Evolutionary conservation across 495 filamentous ascomycete species (phyloP), one percentile per base, ranked within the genome.

Genomic region (Penicillium angulare): DNA sequence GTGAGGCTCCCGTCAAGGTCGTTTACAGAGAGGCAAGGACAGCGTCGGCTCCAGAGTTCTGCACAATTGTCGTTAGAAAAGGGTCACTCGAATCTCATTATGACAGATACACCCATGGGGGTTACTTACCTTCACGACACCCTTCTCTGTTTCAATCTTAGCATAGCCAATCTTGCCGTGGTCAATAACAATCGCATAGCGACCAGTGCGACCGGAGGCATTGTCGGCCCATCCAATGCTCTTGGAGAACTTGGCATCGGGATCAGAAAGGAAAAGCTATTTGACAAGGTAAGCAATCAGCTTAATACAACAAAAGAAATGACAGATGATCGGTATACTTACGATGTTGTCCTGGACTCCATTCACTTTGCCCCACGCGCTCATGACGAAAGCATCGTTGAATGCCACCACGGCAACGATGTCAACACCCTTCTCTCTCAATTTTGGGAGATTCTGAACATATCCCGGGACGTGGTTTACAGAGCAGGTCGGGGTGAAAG

Each of bases 281-380:
- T 48, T 12, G 12, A 35, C 12, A 35, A 21, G 0, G 15, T 44
- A 21, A 44, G 42, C 15, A 3, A 34, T 2, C 27, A 31, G 13
- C 13, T 7, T 23, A 7, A 34, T 46, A 12, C 8, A 23, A 18
- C 8, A 31, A 27, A 9, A 21, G 23, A 36, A 36, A 44, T 36
- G 2, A 49, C 86, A 29, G 55, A 21, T 7, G 33, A 39, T 33
- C n/a, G 23, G 23, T 26, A 3, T 20, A 77, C 83, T 59, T 66
- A 92, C 88, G 53, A 93, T 88, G 31, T 83, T 80, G 38, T 76
- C 61, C 56, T 83, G 87, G 53, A 95, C 78, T 21, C 79, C 75
- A 67, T 96, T 95, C 22, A 89, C 92, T 79, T 96, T 96, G 58
- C 85, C 88, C 92, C 92, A 97, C 12, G 92, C 92, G 55, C 82